phyloP scores from a whole-genome alignment of 202 grass and related monocot species.

The Panicum hallii region DNA sequence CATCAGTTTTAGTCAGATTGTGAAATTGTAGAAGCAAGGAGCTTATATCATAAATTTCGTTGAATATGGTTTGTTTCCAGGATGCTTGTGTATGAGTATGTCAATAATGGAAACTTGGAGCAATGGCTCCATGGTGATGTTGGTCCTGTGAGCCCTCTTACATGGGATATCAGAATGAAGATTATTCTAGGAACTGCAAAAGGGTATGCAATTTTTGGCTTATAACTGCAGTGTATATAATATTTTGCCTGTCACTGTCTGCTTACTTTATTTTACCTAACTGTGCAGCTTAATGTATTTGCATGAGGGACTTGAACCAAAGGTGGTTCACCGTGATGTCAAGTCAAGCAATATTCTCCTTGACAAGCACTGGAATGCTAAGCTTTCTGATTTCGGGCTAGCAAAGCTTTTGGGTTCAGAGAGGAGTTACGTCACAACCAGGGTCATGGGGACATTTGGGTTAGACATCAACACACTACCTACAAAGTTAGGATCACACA shows the following conservation, averaged over 20 bases:
- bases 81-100: slow-evolving; percentile 92
- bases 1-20: slow-evolving; percentile 4
- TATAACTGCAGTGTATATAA: background rate
- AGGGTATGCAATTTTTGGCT: slow-evolving; percentile 56
- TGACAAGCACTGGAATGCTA: slow-evolving; percentile 89
- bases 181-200: slow-evolving; percentile 88
- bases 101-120: slow-evolving; percentile 94
- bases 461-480: slow-evolving; percentile 43
- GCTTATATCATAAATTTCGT: slow-evolving; percentile 19
- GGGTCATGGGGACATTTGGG: slow-evolving; percentile 98
- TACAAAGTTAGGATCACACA: slow-evolving; percentile 22
- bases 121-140: slow-evolving; percentile 93
- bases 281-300: slow-evolving; percentile 90
- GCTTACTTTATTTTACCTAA: slow-evolving; percentile 36
- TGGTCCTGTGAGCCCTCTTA: slow-evolving; percentile 87
- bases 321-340: slow-evolving; percentile 94
- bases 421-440: slow-evolving; percentile 88
- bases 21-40: slow-evolving; percentile 1
- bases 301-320: slow-evolving; percentile 92
- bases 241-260: background rate
- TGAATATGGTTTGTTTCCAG: slow-evolving; percentile 50
- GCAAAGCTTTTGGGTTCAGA: slow-evolving; percentile 93
- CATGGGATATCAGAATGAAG: slow-evolving; percentile 90
- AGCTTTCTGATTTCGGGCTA: slow-evolving; percentile 94
- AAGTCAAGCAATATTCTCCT: slow-evolving; percentile 95